Evolutionary conservation across 208 protist genomes (phyloP), one percentile per base, ranked within the genome.

Genomic region (Trypanosoma avium): DNA sequence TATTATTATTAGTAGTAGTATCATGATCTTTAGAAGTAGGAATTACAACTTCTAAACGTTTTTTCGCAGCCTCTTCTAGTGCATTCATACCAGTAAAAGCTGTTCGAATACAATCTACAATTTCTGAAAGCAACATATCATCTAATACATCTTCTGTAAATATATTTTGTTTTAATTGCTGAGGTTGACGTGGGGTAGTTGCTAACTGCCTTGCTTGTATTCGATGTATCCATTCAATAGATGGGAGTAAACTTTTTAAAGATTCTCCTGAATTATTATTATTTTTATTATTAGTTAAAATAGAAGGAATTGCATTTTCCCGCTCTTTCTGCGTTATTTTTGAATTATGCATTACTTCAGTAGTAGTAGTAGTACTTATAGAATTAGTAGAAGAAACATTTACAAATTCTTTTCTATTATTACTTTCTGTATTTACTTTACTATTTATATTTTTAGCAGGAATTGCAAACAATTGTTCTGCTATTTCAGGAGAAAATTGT

Each of bases 31-130:
- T 42, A 42, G 17, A 8, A 42, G 36, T n/a, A 17, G 15, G 6
- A 21, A 15, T 30, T 15, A 3, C 9, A 24, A 8, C 19, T 38
- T 52, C 17, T 13, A 35, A 2, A 3, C 27, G 24, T 15, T 9
- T 1, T 27, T 21, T 7, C 12, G 50, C 22, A 24, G 40, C n/a
- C 4, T 4, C 15, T 32, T 40, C 40, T 4, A 61, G 40, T 2
- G 43, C 42, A 61, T 47, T 48, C 56, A 61, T 61, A 36, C 56
- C 56, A 7, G 22, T 21, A 61, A 61, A 50, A 0, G 56, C 56
- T 5, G 26, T 29, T 38, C 29, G 56, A 19, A 48, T 30, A 33
- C 27, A 61, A 5, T 50, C 26, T 4, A 50, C 19, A 4, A 61
- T 38, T 33, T 61, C 26, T 26, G 22, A 21, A 21, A 61, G 15